Conservation (phyloP, 352 stramenopile genomes). For the Thalassiosira oceanica region DNA sequence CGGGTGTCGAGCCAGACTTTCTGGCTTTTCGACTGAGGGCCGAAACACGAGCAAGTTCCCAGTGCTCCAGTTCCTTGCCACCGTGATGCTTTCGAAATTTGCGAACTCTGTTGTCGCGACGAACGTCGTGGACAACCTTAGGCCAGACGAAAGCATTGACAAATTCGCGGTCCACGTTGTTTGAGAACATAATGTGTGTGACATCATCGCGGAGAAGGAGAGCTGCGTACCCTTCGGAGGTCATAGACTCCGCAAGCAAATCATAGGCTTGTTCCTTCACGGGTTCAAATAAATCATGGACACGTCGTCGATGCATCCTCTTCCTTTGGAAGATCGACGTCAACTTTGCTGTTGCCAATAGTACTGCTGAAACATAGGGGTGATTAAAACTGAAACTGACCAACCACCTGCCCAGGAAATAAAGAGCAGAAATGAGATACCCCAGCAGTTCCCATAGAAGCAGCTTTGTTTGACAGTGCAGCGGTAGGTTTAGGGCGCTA, state of each 20-base stretch:
- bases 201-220: slow-evolving; percentile 41
- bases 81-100: slow-evolving; percentile 31
- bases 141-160: slow-evolving; percentile 38
- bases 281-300: slow-evolving; percentile 19
- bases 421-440: no score
- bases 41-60: slow-evolving; percentile 21
- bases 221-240: slow-evolving; percentile 31
- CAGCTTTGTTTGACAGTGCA: slow-evolving; percentile 16
- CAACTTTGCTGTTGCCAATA: slow-evolving; percentile 9
- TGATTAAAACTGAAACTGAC: no score
- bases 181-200: slow-evolving; percentile 34
- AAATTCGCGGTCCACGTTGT: slow-evolving; percentile 24
- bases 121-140: slow-evolving; percentile 26
- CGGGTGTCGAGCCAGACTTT: no score
- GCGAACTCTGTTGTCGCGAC: slow-evolving; percentile 35
- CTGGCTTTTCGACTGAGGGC: slow-evolving; percentile 20
- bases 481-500: slow-evolving; percentile 15
- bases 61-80: slow-evolving; percentile 43
- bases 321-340: slow-evolving; percentile 1
- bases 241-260: slow-evolving; percentile 28
- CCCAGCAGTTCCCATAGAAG: slow-evolving; percentile 20
- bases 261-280: slow-evolving; percentile 34
- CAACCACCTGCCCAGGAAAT: no score
- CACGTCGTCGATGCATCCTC: slow-evolving; percentile 16
- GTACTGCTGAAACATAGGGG: no score